A percentile compares a stretch with the other conserved stretches of the same genome.
Conservation (phyloP, 1,139 yeast genomes). For the Kurtzmaniella quercitrusa region DNA sequence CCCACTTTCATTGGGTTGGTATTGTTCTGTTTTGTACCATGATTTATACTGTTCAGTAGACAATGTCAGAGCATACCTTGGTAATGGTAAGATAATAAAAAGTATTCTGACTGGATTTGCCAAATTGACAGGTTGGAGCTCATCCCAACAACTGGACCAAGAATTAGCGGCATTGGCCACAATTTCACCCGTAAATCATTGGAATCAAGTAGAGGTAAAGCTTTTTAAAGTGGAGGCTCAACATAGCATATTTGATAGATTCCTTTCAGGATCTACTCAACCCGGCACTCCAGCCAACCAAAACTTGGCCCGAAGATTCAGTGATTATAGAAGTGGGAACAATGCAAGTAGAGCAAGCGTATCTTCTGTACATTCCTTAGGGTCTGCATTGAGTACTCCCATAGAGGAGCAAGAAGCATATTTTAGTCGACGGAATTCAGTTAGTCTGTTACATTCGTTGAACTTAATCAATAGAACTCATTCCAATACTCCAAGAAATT, state of each 20-base stretch:
- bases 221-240: conserved; percentile 55
- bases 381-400: conserved; percentile 23
- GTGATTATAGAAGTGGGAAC: conserved; percentile 33
- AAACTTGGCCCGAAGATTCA: conserved; percentile 42
- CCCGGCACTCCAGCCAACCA: conserved; percentile 9
- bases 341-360: conserved; percentile 21
- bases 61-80: conserved; percentile 16
- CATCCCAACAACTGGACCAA: conserved; percentile 1
- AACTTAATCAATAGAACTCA: conserved; percentile 39
- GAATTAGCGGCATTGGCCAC: conserved; percentile 9
- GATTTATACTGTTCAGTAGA: conserved; percentile 50
- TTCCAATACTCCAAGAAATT: conserved; percentile 38
- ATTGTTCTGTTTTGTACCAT: conserved; percentile 64
- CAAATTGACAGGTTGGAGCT: conserved; percentile 33
- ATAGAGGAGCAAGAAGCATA: conserved; percentile 28
- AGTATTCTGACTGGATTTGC: conserved; percentile 40
- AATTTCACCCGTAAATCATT: conserved; percentile 39
- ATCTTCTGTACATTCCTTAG: conserved; percentile 17
- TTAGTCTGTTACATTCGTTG: conserved; percentile 39
- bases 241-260: conserved; percentile 35
- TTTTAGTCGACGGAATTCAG: conserved; percentile 28
- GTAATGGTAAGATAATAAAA: conserved; percentile 27
- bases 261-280: conserved; percentile 17
- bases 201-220: conserved; percentile 62
- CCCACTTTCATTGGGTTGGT: conserved; percentile 70